These are phyloP conservation scores for Mitosporidium daphniae DNA, from an alignment of 371 early-diverging fungal genomes.

Conservation along the genomic window DNA sequence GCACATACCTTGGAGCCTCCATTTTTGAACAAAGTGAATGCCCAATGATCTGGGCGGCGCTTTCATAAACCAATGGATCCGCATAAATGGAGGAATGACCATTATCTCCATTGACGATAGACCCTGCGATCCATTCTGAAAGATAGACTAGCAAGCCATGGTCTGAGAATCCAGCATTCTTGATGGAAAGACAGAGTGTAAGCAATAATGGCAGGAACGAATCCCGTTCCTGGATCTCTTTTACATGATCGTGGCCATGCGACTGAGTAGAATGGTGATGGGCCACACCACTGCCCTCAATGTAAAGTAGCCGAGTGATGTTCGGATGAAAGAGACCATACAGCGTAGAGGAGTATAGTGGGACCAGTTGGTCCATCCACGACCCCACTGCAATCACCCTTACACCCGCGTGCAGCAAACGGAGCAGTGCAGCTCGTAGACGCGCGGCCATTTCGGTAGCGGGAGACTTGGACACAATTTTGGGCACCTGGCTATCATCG, in stretches of 20 bases:
- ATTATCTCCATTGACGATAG: conserved; percentile 28
- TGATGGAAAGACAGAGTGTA: conserved; percentile 28
- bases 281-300: no score
- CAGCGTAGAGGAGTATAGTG: conserved; percentile 49
- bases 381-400: conserved; percentile 22
- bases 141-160: conserved; percentile 38
- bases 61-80: conserved; percentile 41
- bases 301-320: conserved; percentile 41
- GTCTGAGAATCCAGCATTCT: conserved; percentile 40
- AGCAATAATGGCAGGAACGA: conserved; percentile 47
- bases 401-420: conserved; percentile 21
- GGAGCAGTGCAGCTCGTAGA: no score
- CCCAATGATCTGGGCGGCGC: no score
- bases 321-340: conserved; percentile 40
- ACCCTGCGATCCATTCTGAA: conserved; percentile 39
- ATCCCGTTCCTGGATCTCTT: conserved; percentile 15
- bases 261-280: no score
- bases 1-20: no score
- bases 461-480: no score
- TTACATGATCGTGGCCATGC: no score
- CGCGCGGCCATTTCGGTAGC: no score
- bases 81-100: conserved; percentile 66
- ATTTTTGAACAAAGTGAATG: no score
- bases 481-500: no score
- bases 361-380: conserved; percentile 69